phyloP scores from a whole-genome alignment of 2,329 filamentous ascomycete species.

The Aspergillus ochraceus region DNA sequence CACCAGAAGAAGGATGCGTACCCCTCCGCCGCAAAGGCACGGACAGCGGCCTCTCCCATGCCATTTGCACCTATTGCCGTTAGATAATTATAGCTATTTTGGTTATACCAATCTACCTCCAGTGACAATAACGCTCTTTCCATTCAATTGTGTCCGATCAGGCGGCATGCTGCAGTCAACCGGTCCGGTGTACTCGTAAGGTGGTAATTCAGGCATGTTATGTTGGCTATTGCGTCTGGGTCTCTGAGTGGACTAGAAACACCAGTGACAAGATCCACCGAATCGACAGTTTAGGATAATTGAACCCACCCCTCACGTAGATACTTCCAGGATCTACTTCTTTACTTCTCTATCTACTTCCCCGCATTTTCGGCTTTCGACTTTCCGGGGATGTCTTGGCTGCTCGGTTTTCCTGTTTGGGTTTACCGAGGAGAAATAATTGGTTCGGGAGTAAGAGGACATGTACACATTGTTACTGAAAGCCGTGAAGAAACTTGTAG shows the following conservation, averaged over 20 bases:
- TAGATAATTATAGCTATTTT: background rate
- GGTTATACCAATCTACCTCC: slow-evolving; percentile 28
- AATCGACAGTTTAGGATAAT: no score
- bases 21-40: slow-evolving; percentile 18
- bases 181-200: slow-evolving; percentile 14
- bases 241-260: no score
- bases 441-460: no score
- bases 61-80: slow-evolving; percentile 26
- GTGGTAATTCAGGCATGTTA: slow-evolving; percentile 13
- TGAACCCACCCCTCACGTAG: background rate
- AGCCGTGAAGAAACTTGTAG: no score
- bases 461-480: no score
- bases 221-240: background rate
- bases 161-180: slow-evolving; percentile 22
- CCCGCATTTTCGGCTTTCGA: slow-evolving; percentile 4
- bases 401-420: background rate
- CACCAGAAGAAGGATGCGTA: background rate
- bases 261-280: no score
- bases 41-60: slow-evolving; percentile 26
- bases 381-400: background rate
- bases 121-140: slow-evolving; percentile 51
- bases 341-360: background rate
- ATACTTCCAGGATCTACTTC: background rate
- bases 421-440: background rate
- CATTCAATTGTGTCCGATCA: slow-evolving; percentile 39